Base-by-base conservation (phyloP, 345 rosid genomes). In the Hibiscus syriacus region DNA sequence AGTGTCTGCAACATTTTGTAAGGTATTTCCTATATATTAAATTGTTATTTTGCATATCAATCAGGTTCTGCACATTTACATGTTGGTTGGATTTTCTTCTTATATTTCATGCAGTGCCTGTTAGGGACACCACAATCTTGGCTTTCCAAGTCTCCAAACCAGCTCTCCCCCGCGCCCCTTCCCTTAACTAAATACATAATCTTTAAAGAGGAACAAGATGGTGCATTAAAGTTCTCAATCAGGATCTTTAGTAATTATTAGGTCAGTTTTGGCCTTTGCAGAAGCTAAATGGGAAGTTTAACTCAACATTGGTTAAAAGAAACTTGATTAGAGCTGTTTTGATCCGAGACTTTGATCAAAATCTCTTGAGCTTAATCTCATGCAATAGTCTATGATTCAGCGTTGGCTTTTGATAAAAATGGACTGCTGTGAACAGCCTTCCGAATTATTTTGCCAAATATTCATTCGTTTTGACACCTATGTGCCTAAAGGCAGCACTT, bases 1-100 rank as follows among this genome's bases (percentile, higher is more conserved):
- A 25, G 70, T 80, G 69, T 83, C 90, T 20, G 75, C 73, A 68
- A 77, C 50, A 10, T 90, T 90, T 68, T 80, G 86, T 69, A 76
- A 74, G 93, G 96, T 90, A 76, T 45, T 46, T 45, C 52, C 34
- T 19, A 54, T 26, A 34, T 25, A 4, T 67, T 60, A 67, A 25
- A 68, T 52, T 36, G 52, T 53, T 34, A 34, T 60, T 60, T 36
- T 57, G 25, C 46, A 39, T 55, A 63, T 43, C n/a, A n/a, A n/a
- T n/a, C n/a, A n/a, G n/a, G 62, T 50, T 48, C 67, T 46, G n/a
- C 45, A 17, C 22, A 17, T 34, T 34, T 39, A 59, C 38, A 17
- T 59, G 58, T 30, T 55, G 19, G 41, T 12, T 41, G 74, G 26
- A 68, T 4, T 9, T 68, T 25, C 55, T 53, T 6, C 49, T 20